Base-by-base conservation (phyloP, 2,329 filamentous ascomycete species). In the Colletotrichum gigasporum region DNA sequence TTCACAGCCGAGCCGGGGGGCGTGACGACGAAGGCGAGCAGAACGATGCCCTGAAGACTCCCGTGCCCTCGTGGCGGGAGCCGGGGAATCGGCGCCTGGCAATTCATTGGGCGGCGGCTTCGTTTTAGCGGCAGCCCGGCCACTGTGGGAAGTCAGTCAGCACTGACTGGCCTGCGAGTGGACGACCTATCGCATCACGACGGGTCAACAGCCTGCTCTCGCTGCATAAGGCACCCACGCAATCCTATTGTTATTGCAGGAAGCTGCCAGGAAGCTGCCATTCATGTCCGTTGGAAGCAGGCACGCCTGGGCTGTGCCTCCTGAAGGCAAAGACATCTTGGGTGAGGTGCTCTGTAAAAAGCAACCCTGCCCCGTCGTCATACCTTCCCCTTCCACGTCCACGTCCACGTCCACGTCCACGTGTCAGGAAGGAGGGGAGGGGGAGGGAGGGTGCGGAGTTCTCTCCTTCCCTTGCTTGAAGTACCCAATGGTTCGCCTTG, bases 21-120 rank as follows among this genome's bases (percentile, higher is more conserved):
- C 22, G 39, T 7, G 51, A 30, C 11, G 51, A 12, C 20, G 7
- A n/a, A 14, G 20, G 24, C 14, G 32, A 22, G 47, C n/a, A 30
- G 5, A 35, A 34, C 20, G 47, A 51, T 7, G n/a, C n/a, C n/a
- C n/a, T 37, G 28, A 22, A 51, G 14, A 30, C 34, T 18, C 35
- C 20, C 20, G 41, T 22, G 22, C 14, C 34, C 34, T 41, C 20
- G 26, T 54, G 32, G 24, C 42, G 50, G 50, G 41, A 61, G 24
- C 61, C 61, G 55, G 48, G 48, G 20, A 50, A 48, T 47, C 56
- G 56, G 48, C 42, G 61, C 48, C 42, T 48, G 61, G 42, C 42
- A 61, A 39, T 47, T 47, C 47, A 34, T 18, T 53, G 8, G 24
- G 24, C 39, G n/a, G 28, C 22, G 16, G 26, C 18, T 10, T 11